Conservation (phyloP, 768 basidiomycete species). For the Lactarius akahatsu region DNA sequence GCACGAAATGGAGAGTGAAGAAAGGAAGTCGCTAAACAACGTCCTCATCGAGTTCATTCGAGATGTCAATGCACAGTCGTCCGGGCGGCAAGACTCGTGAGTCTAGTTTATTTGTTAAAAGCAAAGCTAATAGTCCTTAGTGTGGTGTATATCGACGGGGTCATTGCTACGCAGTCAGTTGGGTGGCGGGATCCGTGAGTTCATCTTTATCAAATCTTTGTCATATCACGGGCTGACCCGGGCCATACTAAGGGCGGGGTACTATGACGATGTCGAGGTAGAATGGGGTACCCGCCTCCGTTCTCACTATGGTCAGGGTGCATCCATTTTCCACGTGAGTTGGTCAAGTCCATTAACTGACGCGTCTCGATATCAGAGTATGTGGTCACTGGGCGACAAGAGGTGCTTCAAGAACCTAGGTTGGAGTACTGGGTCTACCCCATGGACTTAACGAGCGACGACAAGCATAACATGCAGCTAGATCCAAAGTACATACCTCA, state of each 20-base stretch:
- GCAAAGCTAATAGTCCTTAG: not conserved
- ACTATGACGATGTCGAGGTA: not conserved
- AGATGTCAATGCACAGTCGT: constrained; percentile 7
- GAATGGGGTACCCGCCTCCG: not conserved
- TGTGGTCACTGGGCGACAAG: constrained; percentile 9
- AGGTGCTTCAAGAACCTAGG: constrained; percentile 4
- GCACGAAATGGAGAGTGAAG: constrained; percentile 13
- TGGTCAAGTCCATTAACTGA: not conserved
- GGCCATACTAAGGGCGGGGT: not conserved
- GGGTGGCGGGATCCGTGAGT: constrained; percentile 10
- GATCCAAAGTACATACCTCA: constrained; percentile 18
- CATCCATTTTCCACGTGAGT: not conserved
- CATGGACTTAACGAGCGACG: constrained; percentile 15
- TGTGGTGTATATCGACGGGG: constrained; percentile 5
- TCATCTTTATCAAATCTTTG: not conserved
- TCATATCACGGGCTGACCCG: not conserved
- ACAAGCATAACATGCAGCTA: constrained; percentile 21
- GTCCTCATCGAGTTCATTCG: constrained; percentile 12
- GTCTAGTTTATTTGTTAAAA: not conserved
- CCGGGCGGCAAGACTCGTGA: constrained; percentile 11
- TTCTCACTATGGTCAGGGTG: constrained; percentile 14
- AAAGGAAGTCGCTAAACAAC: not conserved
- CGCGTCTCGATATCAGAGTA: constrained; percentile 11
- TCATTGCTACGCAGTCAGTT: not conserved
- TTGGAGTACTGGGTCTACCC: constrained; percentile 8